Evolutionary conservation across 257 asterid species (phyloP), one percentile per base, ranked within the genome.

Genomic region (Datura wrightii): DNA sequence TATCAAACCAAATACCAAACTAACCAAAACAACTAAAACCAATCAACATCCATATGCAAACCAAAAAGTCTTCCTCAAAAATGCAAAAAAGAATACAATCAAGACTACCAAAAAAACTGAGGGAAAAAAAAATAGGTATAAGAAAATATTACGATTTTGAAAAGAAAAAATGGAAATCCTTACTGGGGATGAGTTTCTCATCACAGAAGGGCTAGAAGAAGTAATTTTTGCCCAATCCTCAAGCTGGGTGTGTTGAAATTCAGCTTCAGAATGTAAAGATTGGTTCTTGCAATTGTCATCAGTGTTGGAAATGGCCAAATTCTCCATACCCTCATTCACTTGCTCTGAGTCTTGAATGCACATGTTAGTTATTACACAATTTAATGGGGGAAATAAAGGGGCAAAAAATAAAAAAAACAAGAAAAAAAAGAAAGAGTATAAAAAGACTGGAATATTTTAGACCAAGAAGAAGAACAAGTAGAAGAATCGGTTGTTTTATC

Each of bases 291-390:
- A 65, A 86, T 87, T 87, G 50, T 89, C 84, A 82, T 87, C 87
- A 62, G 81, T 89, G 46, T 79, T 86, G 6, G 92, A 87, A 59
- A 93, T 84, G 55, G 82, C 91, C 85, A 89, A 76, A 67, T 87
- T 91, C 24, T 93, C 95, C 92, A 89, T 90, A 80, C 84, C 93
- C 14, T 90, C 93, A 48, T 82, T 87, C 79, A 87, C 93, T 89
- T 92, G 91, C 86, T 94, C 97, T 44, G 92, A 90, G 83, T 92
- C 98, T 87, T 92, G 96, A 69, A 94, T 91, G 80, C 98, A 91
- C 98, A 94, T 94, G 78, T 86, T 82, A 16, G 16, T 66, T 67
- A 69, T n/a, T 10, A 48, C 10, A 44, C 56, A 71, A 44, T 37
- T 44, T 59, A 56, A 59, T 41, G 44, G 76, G 24, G 14, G 11